Conservation (phyloP, 1,284 basidiomycete species). For the Marasmius sp. region DNA sequence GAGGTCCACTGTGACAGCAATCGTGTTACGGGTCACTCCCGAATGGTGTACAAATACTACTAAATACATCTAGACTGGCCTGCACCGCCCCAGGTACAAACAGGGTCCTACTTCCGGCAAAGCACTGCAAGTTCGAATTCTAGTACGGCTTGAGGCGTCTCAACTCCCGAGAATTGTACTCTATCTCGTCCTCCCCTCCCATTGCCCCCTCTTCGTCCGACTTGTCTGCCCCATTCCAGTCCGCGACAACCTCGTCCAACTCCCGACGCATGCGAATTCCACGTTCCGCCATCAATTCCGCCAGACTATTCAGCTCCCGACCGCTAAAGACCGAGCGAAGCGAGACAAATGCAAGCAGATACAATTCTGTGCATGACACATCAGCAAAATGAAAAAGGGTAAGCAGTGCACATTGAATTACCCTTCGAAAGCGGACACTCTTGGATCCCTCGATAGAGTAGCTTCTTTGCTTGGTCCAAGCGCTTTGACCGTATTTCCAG, state of each 20-base stretch:
- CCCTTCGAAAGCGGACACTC: constrained; percentile 84
- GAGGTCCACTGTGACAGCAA: neutral
- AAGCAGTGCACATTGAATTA: constrained; percentile 24
- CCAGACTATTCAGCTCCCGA: constrained; percentile 68
- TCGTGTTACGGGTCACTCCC: neutral
- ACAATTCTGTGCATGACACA: constrained; percentile 58
- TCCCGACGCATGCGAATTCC: constrained; percentile 71
- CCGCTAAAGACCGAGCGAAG: constrained; percentile 68
- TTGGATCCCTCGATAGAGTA: constrained; percentile 80
- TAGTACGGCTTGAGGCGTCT: constrained; percentile 66
- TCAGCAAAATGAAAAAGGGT: constrained; percentile 10
- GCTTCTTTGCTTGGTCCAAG: constrained; percentile 66
- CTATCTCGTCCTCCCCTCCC: constrained; percentile 55
- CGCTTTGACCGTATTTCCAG: constrained; percentile 75
- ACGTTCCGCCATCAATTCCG: constrained; percentile 81
- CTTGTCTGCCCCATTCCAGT: constrained; percentile 32
- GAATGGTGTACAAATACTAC: neutral
- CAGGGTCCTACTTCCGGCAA: constrained; percentile 2
- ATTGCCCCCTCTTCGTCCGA: constrained; percentile 25
- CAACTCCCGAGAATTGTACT: constrained; percentile 57
- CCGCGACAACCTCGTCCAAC: constrained; percentile 61
- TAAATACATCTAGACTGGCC: constrained; percentile 5
- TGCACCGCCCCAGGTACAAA: neutral
- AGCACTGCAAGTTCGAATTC: neutral
- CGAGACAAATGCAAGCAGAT: constrained; percentile 81